Conservation (phyloP, 306 rosid genomes). For the Luffa aegyptiaca region DNA sequence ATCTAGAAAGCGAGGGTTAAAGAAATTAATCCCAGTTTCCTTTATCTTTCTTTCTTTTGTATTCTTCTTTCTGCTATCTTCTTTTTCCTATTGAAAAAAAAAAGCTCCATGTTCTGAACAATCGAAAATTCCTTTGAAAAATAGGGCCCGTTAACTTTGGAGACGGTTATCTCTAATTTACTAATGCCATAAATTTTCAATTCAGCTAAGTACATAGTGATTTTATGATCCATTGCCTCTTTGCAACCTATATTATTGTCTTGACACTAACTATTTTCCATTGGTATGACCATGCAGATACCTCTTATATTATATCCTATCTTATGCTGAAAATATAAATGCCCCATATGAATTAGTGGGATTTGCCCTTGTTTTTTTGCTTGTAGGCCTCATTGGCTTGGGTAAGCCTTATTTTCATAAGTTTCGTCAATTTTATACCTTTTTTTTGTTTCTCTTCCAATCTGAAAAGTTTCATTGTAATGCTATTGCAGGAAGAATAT, state of each 20-base stretch:
- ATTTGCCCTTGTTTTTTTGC: conserved; percentile 42
- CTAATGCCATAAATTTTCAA: not conserved
- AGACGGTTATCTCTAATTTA: not conserved
- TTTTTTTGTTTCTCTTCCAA: conserved; percentile 12
- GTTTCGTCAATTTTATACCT: conserved; percentile 8
- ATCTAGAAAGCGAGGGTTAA: not conserved
- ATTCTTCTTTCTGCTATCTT: not conserved
- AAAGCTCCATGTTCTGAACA: not conserved
- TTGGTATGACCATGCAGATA: conserved; percentile 45
- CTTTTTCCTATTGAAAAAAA: not conserved
- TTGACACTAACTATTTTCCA: conserved; percentile 16
- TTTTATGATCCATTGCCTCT: not conserved
- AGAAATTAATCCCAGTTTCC: not conserved
- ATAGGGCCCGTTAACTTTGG: not conserved
- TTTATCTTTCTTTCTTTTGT: not conserved
- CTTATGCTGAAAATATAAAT: conserved; percentile 49
- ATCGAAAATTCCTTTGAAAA: not conserved
- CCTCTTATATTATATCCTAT: conserved; percentile 66
- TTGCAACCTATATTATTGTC: not conserved
- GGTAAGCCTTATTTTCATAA: conserved; percentile 38
- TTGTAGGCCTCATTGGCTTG: conserved; percentile 69
- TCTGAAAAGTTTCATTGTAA: conserved; percentile 9
- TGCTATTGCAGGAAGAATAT: conserved; percentile 66
- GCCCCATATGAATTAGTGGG: conserved; percentile 36
- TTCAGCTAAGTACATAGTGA: not conserved